Evolutionary conservation across 176 grass and related monocot genomes (phyloP).

Genomic region (Carex myosuroides): DNA sequence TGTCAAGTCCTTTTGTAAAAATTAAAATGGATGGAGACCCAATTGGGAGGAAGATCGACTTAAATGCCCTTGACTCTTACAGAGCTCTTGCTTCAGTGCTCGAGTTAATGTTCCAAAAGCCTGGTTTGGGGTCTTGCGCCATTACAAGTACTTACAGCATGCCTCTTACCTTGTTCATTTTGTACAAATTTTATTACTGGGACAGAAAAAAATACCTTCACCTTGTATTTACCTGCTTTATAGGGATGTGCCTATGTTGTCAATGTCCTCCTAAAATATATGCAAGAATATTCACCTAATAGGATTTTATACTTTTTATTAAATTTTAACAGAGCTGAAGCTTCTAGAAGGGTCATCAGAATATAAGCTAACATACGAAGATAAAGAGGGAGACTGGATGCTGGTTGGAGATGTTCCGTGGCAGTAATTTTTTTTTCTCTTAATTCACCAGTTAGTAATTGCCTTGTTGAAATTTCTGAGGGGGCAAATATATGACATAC

Average conservation of each 20-base stretch:
- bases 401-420: slow-evolving; percentile 92
- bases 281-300: not conserved
- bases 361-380: slow-evolving; percentile 80
- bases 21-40: slow-evolving; percentile 83
- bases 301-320: not conserved
- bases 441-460: not conserved
- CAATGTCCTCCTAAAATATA: not conserved
- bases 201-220: not conserved
- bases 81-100: slow-evolving; percentile 51
- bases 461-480: not conserved
- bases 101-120: slow-evolving; percentile 77
- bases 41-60: slow-evolving; percentile 83
- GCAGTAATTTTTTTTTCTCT: slow-evolving; percentile 34
- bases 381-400: slow-evolving; percentile 94
- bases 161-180: not conserved
- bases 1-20: slow-evolving; percentile 49
- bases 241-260: not conserved
- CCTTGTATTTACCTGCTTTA: not conserved
- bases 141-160: slow-evolving; percentile 27
- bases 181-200: not conserved
- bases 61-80: slow-evolving; percentile 50
- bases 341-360: slow-evolving; percentile 48
- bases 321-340: slow-evolving; percentile 22
- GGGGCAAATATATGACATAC: not conserved
- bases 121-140: slow-evolving; percentile 14